Base-by-base conservation (phyloP, 2,329 filamentous ascomycete species). In the Huntiella moniliformis region DNA sequence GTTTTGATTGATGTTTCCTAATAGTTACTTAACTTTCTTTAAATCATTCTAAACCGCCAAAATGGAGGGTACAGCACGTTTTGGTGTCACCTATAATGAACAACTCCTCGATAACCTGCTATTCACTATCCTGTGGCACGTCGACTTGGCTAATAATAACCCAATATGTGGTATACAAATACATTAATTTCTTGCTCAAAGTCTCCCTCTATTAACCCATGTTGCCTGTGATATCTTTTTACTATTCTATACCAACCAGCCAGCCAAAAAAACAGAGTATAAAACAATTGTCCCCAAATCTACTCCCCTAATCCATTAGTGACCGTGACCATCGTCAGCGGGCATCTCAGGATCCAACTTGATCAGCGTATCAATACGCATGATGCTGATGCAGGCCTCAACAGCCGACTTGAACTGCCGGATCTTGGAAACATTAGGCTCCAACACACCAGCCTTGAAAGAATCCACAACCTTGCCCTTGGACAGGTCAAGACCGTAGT, bases 341-440 rank as follows among this genome's bases (percentile, higher is more conserved):
- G 44, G 44, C 68, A 79, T 74, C 68, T 95, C 86, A 13, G 87
- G 87, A 70, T 98, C 91, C 63, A 98, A 68, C 70, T 93, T 93
- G 67, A 98, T 96, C 64, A 98, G 71, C 53, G 91, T 96, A 68
- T 98, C 91, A 60, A 98, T 98, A 58, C 91, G 77, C 91, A 98
- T 96, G 61, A 98, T 96, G 59, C 86, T 83, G 63, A 98, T 93
- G 64, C 91, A 96, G 46, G 91, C 91, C 67, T 98, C 91, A 42
- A 98, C 91, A 22, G 91, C 91, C 64, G 82, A 92, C 79, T 98
- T 98, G 59, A 98, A 70, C 70, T 96, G 91, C 64, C 88, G 82
- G 54, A 98, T 75, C 73, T 98, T 98, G 74, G 88, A 95, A 70
- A 98, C 86, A 64, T 82, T 93, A 31, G 91, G 91, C 69, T 98